Evolutionary conservation across 2,329 filamentous ascomycete genomes (phyloP).

Genomic region (Reticulascus tulasneorum): DNA sequence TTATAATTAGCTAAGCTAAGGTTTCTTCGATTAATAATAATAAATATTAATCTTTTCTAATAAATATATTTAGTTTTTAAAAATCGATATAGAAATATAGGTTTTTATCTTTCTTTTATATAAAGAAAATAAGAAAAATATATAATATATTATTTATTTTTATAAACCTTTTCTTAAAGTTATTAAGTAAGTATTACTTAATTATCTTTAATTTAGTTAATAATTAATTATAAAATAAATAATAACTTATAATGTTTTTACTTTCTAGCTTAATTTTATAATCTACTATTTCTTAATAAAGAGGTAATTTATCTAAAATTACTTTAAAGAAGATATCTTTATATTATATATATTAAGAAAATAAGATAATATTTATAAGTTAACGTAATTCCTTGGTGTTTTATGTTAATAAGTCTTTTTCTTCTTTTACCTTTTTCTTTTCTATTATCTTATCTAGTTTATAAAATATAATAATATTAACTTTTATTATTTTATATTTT

Average conservation of each 20-base stretch:
- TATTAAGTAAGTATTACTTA: not conserved
- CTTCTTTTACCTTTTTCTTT: too few relatives aligned
- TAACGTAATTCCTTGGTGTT: too few relatives aligned
- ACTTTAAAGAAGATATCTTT: not conserved
- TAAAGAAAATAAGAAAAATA: not conserved
- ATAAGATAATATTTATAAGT: too few relatives aligned
- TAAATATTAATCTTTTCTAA: conserved; percentile 2
- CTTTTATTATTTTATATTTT: too few relatives aligned
- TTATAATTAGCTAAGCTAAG: not conserved
- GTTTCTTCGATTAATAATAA: not conserved
- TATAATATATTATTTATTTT: not conserved
- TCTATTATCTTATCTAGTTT: too few relatives aligned
- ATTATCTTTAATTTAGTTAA: not conserved
- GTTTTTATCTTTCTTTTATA: not conserved
- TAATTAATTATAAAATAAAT: not conserved
- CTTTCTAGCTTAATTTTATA: not conserved
- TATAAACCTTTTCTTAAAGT: too few relatives aligned
- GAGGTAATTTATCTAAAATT: not conserved
- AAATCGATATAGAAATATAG: not conserved
- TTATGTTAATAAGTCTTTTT: too few relatives aligned
- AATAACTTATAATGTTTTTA: too few relatives aligned
- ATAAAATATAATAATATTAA: too few relatives aligned
- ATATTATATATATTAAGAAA: not conserved
- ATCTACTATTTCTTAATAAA: not conserved
- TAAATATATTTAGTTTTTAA: not conserved